These are phyloP conservation scores for Yamadazyma jaroonii DNA, from an alignment of 1,139 yeast species.

Conservation along the genomic window DNA sequence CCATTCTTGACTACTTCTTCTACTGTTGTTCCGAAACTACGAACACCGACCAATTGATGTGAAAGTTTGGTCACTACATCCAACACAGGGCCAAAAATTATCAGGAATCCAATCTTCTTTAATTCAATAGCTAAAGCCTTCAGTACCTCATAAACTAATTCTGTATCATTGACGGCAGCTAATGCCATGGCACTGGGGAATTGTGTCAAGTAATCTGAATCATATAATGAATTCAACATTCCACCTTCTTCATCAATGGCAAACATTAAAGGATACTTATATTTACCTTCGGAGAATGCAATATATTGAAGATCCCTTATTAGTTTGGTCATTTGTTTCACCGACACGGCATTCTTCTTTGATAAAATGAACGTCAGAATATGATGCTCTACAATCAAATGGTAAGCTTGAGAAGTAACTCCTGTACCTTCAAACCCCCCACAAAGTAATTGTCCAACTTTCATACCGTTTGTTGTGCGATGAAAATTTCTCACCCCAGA, in stretches of 20 bases:
- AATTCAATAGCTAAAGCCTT: slow-evolving; percentile 57
- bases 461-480: slow-evolving; percentile 2
- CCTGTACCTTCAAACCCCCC: slow-evolving; percentile 63
- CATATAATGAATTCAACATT: slow-evolving; percentile 61
- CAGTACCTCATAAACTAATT: slow-evolving; percentile 51
- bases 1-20: slow-evolving; percentile 60
- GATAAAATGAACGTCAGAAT: slow-evolving; percentile 60
- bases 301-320: slow-evolving; percentile 54
- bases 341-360: slow-evolving; percentile 51
- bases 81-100: slow-evolving; percentile 61
- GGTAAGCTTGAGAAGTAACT: slow-evolving; percentile 55
- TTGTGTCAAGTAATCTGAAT: slow-evolving; percentile 51
- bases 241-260: slow-evolving; percentile 85
- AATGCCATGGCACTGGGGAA: slow-evolving; percentile 68
- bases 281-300: slow-evolving; percentile 50
- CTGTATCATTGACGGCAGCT: slow-evolving; percentile 53
- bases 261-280: slow-evolving; percentile 60
- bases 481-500: slow-evolving; percentile 3
- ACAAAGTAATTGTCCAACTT: slow-evolving; percentile 55
- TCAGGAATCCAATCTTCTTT: slow-evolving; percentile 53
- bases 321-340: slow-evolving; percentile 48
- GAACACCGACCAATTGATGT: slow-evolving; percentile 58
- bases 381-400: slow-evolving; percentile 51
- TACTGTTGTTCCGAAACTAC: slow-evolving; percentile 61
- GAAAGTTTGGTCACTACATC: slow-evolving; percentile 60